phyloP scores from a whole-genome alignment of 495 filamentous ascomycete species.

The Terfezia claveryi region DNA sequence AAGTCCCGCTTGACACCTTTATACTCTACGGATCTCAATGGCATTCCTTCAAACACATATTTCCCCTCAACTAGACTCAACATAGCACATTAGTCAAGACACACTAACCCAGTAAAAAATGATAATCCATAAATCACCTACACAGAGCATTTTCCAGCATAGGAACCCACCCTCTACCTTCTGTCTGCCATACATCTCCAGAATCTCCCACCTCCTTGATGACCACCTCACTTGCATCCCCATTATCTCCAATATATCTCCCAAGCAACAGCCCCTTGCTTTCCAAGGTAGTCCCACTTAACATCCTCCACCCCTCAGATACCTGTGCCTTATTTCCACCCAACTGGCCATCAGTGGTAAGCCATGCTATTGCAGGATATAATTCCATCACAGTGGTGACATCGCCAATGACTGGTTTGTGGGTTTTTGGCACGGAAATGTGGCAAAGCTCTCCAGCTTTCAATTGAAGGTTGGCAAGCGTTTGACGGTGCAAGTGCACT shows the following conservation, averaged over 20 bases:
- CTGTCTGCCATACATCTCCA: neutral
- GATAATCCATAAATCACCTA: neutral
- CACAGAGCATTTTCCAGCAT: neutral
- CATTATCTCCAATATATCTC: neutral
- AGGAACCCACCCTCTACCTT: neutral
- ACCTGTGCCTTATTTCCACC: slow-evolving; percentile 11
- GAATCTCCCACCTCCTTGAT: neutral
- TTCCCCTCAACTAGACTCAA: slow-evolving; percentile 13
- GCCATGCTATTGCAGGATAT: slow-evolving; percentile 11
- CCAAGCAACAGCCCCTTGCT: neutral
- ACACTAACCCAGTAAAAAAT: neutral
- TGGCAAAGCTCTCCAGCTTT: slow-evolving; percentile 11
- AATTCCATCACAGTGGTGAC: neutral
- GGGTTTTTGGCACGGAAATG: slow-evolving; percentile 1
- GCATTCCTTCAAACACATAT: slow-evolving; percentile 12
- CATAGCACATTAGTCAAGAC: slow-evolving; percentile 8
- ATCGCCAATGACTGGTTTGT: neutral
- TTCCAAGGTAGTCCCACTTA: slow-evolving; percentile 18
- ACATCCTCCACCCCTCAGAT: slow-evolving; percentile 18
- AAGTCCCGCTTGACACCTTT: slow-evolving; percentile 19
- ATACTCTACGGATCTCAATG: slow-evolving; percentile 14
- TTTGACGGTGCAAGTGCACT: slow-evolving; percentile 9
- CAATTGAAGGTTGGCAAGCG: slow-evolving; percentile 8
- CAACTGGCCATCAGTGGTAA: slow-evolving; percentile 14
- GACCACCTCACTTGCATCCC: neutral